A percentile compares a stretch with the other conserved stretches of the same genome.
These are phyloP conservation scores for Hypoxylon rubiginosum DNA, from an alignment of 2,329 filamentous ascomycete genomes.

Conservation along the genomic window DNA sequence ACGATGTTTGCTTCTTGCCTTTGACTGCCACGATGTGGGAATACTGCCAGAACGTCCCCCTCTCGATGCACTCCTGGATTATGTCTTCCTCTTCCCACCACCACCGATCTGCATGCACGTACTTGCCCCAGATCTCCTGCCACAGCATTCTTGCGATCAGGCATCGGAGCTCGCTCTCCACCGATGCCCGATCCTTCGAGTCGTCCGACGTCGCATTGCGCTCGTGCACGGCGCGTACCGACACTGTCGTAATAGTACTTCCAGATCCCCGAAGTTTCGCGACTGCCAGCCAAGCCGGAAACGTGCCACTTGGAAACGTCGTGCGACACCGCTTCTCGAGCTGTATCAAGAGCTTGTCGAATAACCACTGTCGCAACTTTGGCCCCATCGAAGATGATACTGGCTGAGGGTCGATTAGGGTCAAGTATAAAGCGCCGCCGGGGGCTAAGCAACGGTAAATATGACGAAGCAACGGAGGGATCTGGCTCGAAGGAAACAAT, in stretches of 20 bases:
- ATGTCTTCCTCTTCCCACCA: constrained; percentile 73
- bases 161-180: constrained; percentile 64
- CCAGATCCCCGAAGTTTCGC: constrained; percentile 64
- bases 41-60: constrained; percentile 72
- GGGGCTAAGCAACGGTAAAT: constrained; percentile 68
- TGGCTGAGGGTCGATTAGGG: constrained; percentile 74
- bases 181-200: constrained; percentile 49
- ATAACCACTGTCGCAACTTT: constrained; percentile 70
- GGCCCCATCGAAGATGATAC: constrained; percentile 68
- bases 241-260: constrained; percentile 63
- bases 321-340: constrained; percentile 71
- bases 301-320: constrained; percentile 68
- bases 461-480: constrained; percentile 68
- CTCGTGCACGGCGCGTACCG: constrained; percentile 61
- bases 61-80: constrained; percentile 66
- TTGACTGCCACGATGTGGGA: constrained; percentile 69
- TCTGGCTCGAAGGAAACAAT: constrained; percentile 67
- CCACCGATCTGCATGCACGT: constrained; percentile 64
- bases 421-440: constrained; percentile 69
- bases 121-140: constrained; percentile 71
- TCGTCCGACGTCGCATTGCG: constrained; percentile 32
- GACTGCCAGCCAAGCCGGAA: constrained; percentile 71
- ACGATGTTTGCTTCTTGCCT: constrained; percentile 45
- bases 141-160: constrained; percentile 70
- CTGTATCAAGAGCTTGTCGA: constrained; percentile 70